Conservation (phyloP, 331 rosid species). For the Saraca asoca region DNA sequence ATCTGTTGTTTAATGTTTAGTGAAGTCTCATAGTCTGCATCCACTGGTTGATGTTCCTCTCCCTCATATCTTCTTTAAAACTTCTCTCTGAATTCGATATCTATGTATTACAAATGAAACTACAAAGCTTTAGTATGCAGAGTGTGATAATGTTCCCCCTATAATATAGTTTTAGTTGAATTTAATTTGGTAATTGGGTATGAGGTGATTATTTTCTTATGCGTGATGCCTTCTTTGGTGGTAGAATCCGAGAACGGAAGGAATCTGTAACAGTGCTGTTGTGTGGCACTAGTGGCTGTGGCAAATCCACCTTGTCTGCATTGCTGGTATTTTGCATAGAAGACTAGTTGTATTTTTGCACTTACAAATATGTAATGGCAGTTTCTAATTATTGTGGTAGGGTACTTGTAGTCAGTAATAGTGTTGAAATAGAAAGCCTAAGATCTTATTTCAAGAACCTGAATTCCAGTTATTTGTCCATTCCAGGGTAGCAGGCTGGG, state of each 20-base stretch:
- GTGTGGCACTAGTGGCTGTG: conserved; percentile 99
- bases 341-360: conserved; percentile 34
- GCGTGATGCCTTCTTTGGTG: conserved; percentile 14
- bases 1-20: no score
- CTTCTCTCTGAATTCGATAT: no score
- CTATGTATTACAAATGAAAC: no score
- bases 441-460: conserved; percentile 21
- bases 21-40: no score
- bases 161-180: neutral
- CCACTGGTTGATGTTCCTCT: no score
- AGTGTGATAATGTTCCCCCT: conserved; percentile 8
- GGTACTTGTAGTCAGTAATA: conserved; percentile 22
- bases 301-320: conserved; percentile 96
- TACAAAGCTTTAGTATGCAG: neutral
- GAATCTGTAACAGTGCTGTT: conserved; percentile 87
- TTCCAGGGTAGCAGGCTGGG: conserved; percentile 96
- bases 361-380: conserved; percentile 33
- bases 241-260: conserved; percentile 90
- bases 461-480: conserved; percentile 23
- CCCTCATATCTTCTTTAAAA: no score
- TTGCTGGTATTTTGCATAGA: conserved; percentile 71
- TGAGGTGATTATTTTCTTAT: conserved; percentile 3
- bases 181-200: conserved; percentile 6
- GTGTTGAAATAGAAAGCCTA: neutral
- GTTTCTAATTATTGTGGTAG: conserved; percentile 31